Conservation (phyloP, 1,284 basidiomycete genomes). For the Wolfiporia cocos region DNA sequence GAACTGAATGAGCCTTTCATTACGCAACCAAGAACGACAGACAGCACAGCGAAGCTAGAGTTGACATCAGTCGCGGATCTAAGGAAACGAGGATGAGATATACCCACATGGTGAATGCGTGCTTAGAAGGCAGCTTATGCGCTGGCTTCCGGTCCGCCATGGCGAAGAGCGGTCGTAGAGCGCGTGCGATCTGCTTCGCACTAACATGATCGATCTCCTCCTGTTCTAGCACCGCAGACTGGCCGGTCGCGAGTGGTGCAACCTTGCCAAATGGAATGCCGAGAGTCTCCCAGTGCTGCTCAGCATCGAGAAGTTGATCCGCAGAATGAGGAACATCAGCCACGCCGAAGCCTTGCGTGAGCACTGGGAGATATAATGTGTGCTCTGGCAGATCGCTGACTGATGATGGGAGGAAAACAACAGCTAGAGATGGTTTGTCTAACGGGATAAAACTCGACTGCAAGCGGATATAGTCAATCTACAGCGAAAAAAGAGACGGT, state of each 20-base stretch:
- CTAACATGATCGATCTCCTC: slow-evolving; percentile 38
- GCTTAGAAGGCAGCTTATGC: slow-evolving; percentile 31
- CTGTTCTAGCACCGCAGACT: slow-evolving; percentile 37
- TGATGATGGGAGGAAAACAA: slow-evolving; percentile 54
- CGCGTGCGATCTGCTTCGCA: slow-evolving; percentile 35
- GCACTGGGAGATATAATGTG: slow-evolving; percentile 54
- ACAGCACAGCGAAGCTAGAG: slow-evolving; percentile 64
- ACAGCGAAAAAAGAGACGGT: slow-evolving; percentile 21
- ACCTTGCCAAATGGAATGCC: slow-evolving; percentile 36
- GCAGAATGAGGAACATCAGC: slow-evolving; percentile 26
- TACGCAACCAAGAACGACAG: slow-evolving; percentile 59
- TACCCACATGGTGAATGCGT: slow-evolving; percentile 61
- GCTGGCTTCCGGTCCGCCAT: slow-evolving; percentile 11
- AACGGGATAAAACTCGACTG: slow-evolving; percentile 36
- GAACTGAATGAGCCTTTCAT: slow-evolving; percentile 46
- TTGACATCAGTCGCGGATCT: too few relatives aligned
- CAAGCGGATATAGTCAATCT: slow-evolving; percentile 36
- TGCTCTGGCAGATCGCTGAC: slow-evolving; percentile 41
- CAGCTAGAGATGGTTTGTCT: slow-evolving; percentile 51
- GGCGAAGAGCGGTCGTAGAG: slow-evolving; percentile 39
- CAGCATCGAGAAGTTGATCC: slow-evolving; percentile 30
- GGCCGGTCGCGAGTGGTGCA: slow-evolving; percentile 29
- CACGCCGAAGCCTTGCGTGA: slow-evolving; percentile 30
- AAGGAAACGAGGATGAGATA: slow-evolving; percentile 8
- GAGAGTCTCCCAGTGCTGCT: slow-evolving; percentile 44